Evolutionary conservation across 805 yeast species (phyloP).

Genomic region (Ogataea naganishii): DNA sequence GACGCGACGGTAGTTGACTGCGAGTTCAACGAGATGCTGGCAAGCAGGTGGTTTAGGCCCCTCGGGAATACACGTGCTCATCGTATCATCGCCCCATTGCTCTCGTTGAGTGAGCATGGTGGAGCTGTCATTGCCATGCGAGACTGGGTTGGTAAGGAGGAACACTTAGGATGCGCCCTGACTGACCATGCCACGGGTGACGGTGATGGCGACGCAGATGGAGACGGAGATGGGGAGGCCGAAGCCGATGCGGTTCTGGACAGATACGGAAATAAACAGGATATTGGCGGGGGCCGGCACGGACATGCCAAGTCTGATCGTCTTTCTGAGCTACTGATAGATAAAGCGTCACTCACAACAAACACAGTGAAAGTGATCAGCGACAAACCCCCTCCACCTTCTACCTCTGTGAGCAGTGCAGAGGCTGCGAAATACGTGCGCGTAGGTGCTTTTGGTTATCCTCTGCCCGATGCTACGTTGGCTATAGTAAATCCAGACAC

Average conservation of each 20-base stretch:
- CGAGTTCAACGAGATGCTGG: constrained; percentile 81
- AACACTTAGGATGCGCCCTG: constrained; percentile 44
- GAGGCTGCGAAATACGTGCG: constrained; percentile 45
- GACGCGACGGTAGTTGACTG: constrained; percentile 87
- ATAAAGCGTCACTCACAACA: constrained; percentile 62
- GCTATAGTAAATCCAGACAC: constrained; percentile 96
- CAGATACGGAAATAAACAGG: too few relatives aligned
- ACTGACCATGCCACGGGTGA: constrained; percentile 28
- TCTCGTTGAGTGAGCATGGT: constrained; percentile 87
- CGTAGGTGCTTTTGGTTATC: constrained; percentile 89
- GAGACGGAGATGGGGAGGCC: too few relatives aligned
- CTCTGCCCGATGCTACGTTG: constrained; percentile 86
- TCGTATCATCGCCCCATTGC: constrained; percentile 77
- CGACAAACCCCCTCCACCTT: constrained; percentile 41
- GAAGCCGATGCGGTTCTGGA: too few relatives aligned
- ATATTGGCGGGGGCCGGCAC: constrained; percentile 1
- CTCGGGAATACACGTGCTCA: constrained; percentile 74
- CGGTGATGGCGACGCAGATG: constrained; percentile 16
- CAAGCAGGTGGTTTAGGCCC: constrained; percentile 86
- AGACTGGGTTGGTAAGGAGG: constrained; percentile 79
- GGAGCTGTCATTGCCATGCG: constrained; percentile 90
- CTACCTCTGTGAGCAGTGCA: constrained; percentile 30
- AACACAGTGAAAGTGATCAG: constrained; percentile 64
- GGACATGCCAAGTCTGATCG: constrained; percentile 25
- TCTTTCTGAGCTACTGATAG: constrained; percentile 60